Evolutionary conservation across 2,329 filamentous ascomycete species (phyloP), one percentile per base, ranked within the genome.

Genomic region (Hypoxylon sp.): DNA sequence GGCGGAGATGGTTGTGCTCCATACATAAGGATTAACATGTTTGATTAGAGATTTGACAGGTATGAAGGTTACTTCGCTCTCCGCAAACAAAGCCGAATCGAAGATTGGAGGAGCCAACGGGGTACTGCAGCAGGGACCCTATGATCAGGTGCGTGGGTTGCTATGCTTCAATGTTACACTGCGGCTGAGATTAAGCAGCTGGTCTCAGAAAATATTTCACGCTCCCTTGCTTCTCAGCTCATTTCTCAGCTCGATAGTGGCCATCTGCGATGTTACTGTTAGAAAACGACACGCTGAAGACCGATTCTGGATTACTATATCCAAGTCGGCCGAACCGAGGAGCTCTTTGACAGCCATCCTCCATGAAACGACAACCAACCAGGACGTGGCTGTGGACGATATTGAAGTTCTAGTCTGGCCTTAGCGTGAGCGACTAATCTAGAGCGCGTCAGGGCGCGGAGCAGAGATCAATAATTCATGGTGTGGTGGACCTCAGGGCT

Each of bases 121-220:
- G 48, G 46, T 63, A 31, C 50, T 31, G 39, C 47, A 32, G 56
- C 57, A 24, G 27, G 47, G 35, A 37, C 39, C 44, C 47, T 46
- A 31, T 55, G 50, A 47, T 39, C 24, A 27, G 10, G 39, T 29
- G 42, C 35, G 39, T 64, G 19, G 54, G 50, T 47, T 27, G 44
- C 42, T 35, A 51, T 21, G 10, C 13, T 47, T 37, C 24, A 44
- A 60, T 62, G 68, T 65, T 60, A 31, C 68, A 62, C n/a, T 69
- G 66, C 56, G 66, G 69, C 69, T 67, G 60, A 65, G 62, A 62
- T 24, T 32, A 44, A 11, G 27, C 35, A 47, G 42, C n/a, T 19
- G 47, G 56, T 47, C 42, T 37, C 35, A 37, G 37, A 35, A 54
- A 62, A 67, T 57, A 67, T 65, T 64, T 66, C 51, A 57, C 39